Conservation (phyloP, 2,329 filamentous ascomycete species). For the Amylocarpus encephaloides region DNA sequence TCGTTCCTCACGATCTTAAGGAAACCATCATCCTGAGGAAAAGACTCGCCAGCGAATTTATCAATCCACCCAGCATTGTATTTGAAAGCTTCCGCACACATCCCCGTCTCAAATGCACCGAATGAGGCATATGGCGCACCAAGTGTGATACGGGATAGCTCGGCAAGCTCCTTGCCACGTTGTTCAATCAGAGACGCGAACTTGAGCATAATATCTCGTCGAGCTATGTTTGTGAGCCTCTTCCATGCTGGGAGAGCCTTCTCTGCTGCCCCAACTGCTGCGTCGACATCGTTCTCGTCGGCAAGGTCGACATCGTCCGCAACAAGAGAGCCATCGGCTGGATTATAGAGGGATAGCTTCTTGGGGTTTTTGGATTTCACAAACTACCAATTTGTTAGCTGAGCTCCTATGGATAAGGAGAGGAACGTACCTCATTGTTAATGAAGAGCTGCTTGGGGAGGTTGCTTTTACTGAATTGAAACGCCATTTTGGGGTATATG, state of each 20-base stretch:
- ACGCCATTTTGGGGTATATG: constrained; percentile 17
- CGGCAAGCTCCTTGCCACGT: constrained; percentile 32
- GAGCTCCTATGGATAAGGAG: too few relatives aligned
- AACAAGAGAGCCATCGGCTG: constrained; percentile 43
- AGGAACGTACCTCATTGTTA: constrained; percentile 39
- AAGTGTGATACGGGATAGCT: constrained; percentile 40
- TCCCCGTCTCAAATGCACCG: constrained; percentile 38
- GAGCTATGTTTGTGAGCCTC: constrained; percentile 32
- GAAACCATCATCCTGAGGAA: constrained; percentile 41
- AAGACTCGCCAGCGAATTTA: constrained; percentile 34
- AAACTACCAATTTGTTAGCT: constrained; percentile 8
- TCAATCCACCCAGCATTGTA: constrained; percentile 37
- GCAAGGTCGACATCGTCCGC: constrained; percentile 40
- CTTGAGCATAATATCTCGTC: constrained; percentile 37
- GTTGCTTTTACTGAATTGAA: constrained; percentile 32
- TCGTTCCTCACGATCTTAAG: constrained; percentile 34
- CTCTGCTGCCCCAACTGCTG: constrained; percentile 39
- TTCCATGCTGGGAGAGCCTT: constrained; percentile 42
- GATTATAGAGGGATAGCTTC: constrained; percentile 44
- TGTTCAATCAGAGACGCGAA: constrained; percentile 40
- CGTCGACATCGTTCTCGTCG: constrained; percentile 39
- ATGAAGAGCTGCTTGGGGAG: constrained; percentile 41
- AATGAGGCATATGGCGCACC: constrained; percentile 40
- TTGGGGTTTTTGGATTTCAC: constrained; percentile 37
- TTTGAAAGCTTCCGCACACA: constrained; percentile 25